Evolutionary conservation across 129 eudicot species (phyloP), one percentile per base, ranked within the genome.

Genomic region (Lonicera japonica): DNA sequence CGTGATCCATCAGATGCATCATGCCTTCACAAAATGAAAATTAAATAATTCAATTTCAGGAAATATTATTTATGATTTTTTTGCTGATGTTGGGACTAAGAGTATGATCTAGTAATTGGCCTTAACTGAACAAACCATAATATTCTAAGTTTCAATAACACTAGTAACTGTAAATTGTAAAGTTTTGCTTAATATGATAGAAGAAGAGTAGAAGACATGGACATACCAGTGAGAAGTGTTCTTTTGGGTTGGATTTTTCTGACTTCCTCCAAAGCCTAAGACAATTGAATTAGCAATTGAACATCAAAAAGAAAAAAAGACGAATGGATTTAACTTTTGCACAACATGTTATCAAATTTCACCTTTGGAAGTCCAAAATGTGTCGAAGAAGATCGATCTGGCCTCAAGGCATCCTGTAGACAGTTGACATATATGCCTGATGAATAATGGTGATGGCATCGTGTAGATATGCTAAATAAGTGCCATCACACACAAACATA

Each of bases 1-100:
- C 99, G 53, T 85, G 99, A 77, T 94, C 99, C 99, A 94, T 94
- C 67, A 80, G 72, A 74, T 94, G 99, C 96, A 88, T 88, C 96
- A 94, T 94, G 56, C 96, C 96, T 92, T 75, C 69, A 77, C 58
- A 38, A 22, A 58, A 55, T 53, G 25, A 23, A 40, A 20, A n/a
- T 7, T 4, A 50, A 50, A 20, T n/a, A 50, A 50, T 5, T 23
- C 8, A 58, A 57, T 43, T 15, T 19, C 19, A 8, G n/a, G 16
- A 15, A 34, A 67, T 14, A 50, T 15, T 5, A 29, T 29, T 4
- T 45, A 10, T 10, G 51, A 45, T 11, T 10, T 45, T 8, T 45
- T 12, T 4, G n/a, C 7, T 4, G n/a, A 45, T 8, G 54, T 11
- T 25, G n/a, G 29, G 11, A 22, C 11, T 55, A 14, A 58, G 22